Evolutionary conservation across 2,329 filamentous ascomycete species (phyloP), one percentile per base, ranked within the genome.

Genomic region (Neophaeococcomyces aloes): DNA sequence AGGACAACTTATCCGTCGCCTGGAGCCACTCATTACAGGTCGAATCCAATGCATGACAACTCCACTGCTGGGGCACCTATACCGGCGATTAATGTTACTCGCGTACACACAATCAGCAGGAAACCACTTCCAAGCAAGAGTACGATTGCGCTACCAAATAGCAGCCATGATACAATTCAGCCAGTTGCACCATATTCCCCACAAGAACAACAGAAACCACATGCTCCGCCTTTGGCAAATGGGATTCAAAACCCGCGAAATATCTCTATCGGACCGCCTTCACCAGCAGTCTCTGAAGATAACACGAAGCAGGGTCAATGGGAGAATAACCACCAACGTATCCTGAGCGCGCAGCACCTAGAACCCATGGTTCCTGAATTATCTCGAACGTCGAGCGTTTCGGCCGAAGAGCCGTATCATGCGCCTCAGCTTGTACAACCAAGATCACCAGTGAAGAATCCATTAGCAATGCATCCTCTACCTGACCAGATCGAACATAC

Each of bases 11-110:
- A 41, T 32, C 29, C 38, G 32, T 29, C 38, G n/a, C 6, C 31
- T 23, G 27, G 32, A 21, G 11, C 25, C 15, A 32, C 31, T 18
- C 38, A 41, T n/a, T 6, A 15, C 3, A 41, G 19, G 27, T 10
- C 17, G 4, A 19, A 32, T 4, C 29, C 14, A 23, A 15, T 7
- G 15, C 39, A 35, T 27, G n/a, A 42, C 11, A 17, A 30, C 8
- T 42, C 39, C 11, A 18, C 25, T 29, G 34, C 39, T 7, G 39
- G 34, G 19, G 14, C 39, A 13, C 11, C 30, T 17, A 21, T 42
- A 11, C 39, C 39, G 17, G 15, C 27, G 19, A 42, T 42, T 18
- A 42, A 35, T 35, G 39, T 42, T 10, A 42, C 31, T 13, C 39
- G 39, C 13, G 39, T 31, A 11, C 39, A 30, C 4, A 42, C 39